These are phyloP conservation scores for Solanum gracilifrons DNA, from an alignment of 257 asterid species.

Conservation along the genomic window DNA sequence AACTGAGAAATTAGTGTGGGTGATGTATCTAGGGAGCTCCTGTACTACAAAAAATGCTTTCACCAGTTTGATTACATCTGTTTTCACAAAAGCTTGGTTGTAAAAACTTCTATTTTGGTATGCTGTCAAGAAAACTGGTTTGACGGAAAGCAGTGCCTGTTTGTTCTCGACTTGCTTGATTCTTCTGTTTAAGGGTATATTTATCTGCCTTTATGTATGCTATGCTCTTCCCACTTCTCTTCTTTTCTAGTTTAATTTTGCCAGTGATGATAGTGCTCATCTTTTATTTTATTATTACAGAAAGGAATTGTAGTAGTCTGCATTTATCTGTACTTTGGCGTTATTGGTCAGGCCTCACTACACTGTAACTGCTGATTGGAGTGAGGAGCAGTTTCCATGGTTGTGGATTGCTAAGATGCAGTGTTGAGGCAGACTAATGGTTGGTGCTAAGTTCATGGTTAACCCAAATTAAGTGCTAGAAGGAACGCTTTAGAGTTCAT, in stretches of 20 bases:
- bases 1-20: neutral
- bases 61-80: neutral
- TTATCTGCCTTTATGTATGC: neutral
- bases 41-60: neutral
- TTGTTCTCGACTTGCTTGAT: neutral
- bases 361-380: neutral
- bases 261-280: neutral
- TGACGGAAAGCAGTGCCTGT: neutral
- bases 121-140: neutral
- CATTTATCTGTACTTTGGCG: neutral
- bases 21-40: neutral
- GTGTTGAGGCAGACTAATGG: neutral
- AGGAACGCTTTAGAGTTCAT: neutral
- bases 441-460: neutral
- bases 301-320: neutral
- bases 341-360: neutral
- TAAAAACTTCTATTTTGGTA: neutral
- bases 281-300: neutral
- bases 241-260: neutral
- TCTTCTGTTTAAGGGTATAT: neutral
- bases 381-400: neutral
- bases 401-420: neutral
- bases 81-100: neutral
- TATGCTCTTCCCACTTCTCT: neutral
- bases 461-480: neutral